Conservation (phyloP, 352 stramenopile species). For the Phytopythium cucurbitacearum region DNA sequence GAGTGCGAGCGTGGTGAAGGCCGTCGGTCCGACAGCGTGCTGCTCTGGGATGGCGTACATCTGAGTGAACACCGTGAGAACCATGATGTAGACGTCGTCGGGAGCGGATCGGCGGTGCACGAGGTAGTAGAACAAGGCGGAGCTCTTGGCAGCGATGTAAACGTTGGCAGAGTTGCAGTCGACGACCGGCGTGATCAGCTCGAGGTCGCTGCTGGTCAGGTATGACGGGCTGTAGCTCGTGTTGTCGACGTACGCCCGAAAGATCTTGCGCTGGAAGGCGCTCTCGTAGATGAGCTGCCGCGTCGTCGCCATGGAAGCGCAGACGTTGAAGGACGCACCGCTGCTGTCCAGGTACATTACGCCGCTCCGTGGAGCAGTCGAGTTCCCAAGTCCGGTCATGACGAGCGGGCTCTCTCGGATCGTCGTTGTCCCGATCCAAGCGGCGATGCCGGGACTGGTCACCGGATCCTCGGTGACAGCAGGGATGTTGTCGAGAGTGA, state of each 20-base stretch:
- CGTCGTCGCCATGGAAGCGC: conserved; percentile 8
- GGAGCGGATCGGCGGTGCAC: conserved; percentile 14
- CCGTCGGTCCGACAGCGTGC: conserved; percentile 14
- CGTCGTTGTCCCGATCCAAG: conserved; percentile 21
- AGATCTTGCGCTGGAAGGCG: conserved; percentile 24
- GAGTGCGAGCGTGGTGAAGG: conserved; percentile 20
- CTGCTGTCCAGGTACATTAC: conserved; percentile 31
- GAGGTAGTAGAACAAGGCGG: conserved; percentile 24
- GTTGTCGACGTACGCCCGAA: conserved; percentile 13
- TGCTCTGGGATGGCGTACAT: conserved; percentile 20
- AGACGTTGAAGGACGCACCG: conserved; percentile 17
- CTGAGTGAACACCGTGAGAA: conserved; percentile 22
- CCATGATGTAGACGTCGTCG: conserved; percentile 16
- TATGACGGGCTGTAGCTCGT: conserved; percentile 32
- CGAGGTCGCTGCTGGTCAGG: conserved; percentile 10
- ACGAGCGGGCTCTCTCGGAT: conserved; percentile 31
- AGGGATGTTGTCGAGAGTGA: conserved; percentile 12
- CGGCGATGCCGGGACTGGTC: conserved; percentile 14
- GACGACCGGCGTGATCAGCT: conserved; percentile 38
- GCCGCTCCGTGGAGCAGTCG: conserved; percentile 25
- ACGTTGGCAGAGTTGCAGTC: conserved; percentile 34
- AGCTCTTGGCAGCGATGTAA: conserved; percentile 8
- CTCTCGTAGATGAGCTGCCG: conserved; percentile 29
- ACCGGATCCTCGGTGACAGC: conserved; percentile 12
- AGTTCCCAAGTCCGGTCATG: conserved; percentile 8